Conservation (phyloP, 1,139 yeast species). For the Saccharomyces pastorianus region DNA sequence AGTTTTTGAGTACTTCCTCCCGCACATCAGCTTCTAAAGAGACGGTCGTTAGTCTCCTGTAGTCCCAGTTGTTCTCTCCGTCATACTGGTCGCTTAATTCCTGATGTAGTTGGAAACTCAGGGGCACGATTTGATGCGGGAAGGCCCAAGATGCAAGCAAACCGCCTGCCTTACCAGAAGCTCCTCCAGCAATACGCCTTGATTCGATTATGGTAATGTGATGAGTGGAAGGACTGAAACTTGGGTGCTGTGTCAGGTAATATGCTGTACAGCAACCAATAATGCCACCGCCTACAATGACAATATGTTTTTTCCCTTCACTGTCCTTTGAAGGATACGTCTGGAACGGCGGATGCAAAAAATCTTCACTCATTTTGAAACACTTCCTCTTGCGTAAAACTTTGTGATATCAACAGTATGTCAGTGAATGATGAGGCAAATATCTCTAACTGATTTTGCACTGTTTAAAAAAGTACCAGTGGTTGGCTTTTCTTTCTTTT, state of each 20-base stretch:
- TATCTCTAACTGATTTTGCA: background rate
- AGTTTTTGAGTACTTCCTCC: slow-evolving; percentile 26
- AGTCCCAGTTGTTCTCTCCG: slow-evolving; percentile 88
- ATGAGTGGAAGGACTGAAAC: slow-evolving; percentile 60
- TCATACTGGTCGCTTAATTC: slow-evolving; percentile 68
- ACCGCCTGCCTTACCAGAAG: slow-evolving; percentile 97
- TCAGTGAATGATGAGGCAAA: background rate
- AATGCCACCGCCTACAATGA: slow-evolving; percentile 89
- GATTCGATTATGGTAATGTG: slow-evolving; percentile 87
- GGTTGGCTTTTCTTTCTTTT: background rate
- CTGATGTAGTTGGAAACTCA: slow-evolving; percentile 79
- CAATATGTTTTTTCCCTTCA: slow-evolving; percentile 57
- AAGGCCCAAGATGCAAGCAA: slow-evolving; percentile 91
- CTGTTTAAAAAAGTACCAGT: background rate
- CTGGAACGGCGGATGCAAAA: background rate
- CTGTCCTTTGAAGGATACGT: slow-evolving; percentile 49
- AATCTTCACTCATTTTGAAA: background rate
- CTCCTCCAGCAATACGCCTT: slow-evolving; percentile 93
- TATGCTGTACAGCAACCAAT: slow-evolving; percentile 94
- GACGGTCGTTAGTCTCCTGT: slow-evolving; percentile 78
- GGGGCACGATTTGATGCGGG: slow-evolving; percentile 88
- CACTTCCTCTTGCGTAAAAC: background rate
- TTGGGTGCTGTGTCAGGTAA: slow-evolving; percentile 75
- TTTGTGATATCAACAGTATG: background rate
- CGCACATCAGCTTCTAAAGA: slow-evolving; percentile 68